Evolutionary conservation across 345 rosid species (phyloP), one percentile per base, ranked within the genome.

Genomic region (Dipteronia dyeriana): DNA sequence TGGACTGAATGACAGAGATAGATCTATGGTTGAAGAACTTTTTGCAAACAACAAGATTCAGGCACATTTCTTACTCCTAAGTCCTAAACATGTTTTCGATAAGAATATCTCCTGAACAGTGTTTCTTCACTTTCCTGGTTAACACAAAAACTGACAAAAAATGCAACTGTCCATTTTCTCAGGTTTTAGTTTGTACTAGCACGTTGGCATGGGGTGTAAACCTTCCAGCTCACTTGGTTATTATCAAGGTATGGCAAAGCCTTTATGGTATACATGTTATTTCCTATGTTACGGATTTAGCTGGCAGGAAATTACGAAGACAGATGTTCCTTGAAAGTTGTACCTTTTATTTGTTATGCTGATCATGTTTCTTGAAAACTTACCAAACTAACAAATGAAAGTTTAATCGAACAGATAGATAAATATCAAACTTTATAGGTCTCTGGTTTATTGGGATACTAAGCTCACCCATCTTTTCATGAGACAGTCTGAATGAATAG

Each of bases 161-260:
- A 51, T 31, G 17, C 45, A 19, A 43, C 47, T 65, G 23, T 25
- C 13, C 25, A 23, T 57, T 12, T 63, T 31, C 8, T 39, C 75
- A 95, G 99, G 98, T 95, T 59, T 84, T 95, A 89, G 94, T 95
- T 78, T 92, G 96, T 79, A 95, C 99, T 75, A 95, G 98, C 85
- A 95, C 99, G 31, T 83, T 93, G 77, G 98, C 99, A 49, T 95
- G 99, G 98, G 99, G 98, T 68, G 98, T 95, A 79, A 95, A 95
- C 79, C 90, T 93, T 80, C 99, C 99, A 61, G 99, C 99, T 71
- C 97, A 95, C 88, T 86, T 95, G 78, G 99, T 95, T 79, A 95
- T 95, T 77, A 93, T 93, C 81, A 95, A 95, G 98, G 99, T 95
- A 76, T 76, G 82, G 19, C 12, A 53, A 68, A 80, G 39, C 60